Conservation (phyloP, 208 protist species). For the Leptomonas pyrrhocoris region DNA sequence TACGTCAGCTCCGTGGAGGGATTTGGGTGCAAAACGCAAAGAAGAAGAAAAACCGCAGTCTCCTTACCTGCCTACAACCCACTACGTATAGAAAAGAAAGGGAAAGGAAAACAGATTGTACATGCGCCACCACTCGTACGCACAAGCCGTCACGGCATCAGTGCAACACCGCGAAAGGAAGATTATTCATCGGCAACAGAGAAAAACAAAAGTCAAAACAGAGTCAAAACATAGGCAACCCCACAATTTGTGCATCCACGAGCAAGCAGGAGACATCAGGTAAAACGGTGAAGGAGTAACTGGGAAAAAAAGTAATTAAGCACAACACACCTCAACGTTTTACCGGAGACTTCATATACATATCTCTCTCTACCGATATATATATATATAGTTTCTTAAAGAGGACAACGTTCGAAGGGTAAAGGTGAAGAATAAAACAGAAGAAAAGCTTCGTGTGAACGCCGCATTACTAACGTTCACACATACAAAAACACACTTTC, state of each 20-base stretch:
- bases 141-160: slow-evolving; percentile 1
- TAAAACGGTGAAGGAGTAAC: not conserved
- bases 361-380: too few relatives aligned
- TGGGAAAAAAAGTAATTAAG: slow-evolving; percentile 1
- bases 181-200: not conserved
- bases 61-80: too few relatives aligned
- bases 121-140: not conserved
- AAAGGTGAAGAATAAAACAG: too few relatives aligned
- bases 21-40: slow-evolving; percentile 5
- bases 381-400: too few relatives aligned
- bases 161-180: slow-evolving; percentile 1
- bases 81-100: too few relatives aligned
- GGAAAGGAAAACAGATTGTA: not conserved
- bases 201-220: not conserved
- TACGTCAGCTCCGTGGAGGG: too few relatives aligned
- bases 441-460: too few relatives aligned
- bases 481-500: too few relatives aligned
- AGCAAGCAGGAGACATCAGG: not conserved
- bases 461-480: too few relatives aligned
- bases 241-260: not conserved
- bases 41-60: slow-evolving; percentile 25
- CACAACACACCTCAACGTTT: not conserved
- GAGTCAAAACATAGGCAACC: not conserved
- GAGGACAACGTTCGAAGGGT: too few relatives aligned
- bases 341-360: too few relatives aligned